phyloP scores from a whole-genome alignment of 2,329 filamentous ascomycete species.

The Camillea tinctor region DNA sequence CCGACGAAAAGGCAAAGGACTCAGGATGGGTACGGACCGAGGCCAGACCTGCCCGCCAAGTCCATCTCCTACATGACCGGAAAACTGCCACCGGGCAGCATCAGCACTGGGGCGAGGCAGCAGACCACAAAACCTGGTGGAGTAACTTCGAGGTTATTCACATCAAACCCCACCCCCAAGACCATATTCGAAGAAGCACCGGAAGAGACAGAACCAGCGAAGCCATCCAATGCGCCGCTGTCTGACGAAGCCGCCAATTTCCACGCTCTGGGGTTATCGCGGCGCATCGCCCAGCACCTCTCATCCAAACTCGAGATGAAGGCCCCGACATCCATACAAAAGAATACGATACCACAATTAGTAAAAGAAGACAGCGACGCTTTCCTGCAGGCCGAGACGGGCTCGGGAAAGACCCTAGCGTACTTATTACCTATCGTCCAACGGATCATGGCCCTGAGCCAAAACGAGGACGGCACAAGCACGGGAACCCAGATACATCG shows the following conservation, averaged over 20 bases:
- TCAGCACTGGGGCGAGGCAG: constrained; percentile 24
- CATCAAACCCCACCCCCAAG: constrained; percentile 76
- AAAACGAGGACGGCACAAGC: constrained; percentile 45
- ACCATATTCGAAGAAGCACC: constrained; percentile 55
- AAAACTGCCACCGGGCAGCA: constrained; percentile 37
- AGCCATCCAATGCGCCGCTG: constrained; percentile 88
- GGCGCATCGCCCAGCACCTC: constrained; percentile 77
- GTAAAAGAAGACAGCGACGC: constrained; percentile 81
- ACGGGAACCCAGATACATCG: constrained; percentile 65
- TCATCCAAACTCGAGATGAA: constrained; percentile 83
- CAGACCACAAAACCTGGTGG: constrained; percentile 26
- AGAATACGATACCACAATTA: constrained; percentile 79
- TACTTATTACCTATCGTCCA: constrained; percentile 93
- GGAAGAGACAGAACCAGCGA: constrained; percentile 53
- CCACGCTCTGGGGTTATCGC: constrained; percentile 78
- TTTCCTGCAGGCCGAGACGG: constrained; percentile 95
- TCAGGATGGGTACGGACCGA: constrained; percentile 9
- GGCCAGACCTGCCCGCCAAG: constrained; percentile 16
- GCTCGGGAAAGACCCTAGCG: constrained; percentile 95
- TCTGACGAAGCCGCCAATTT: constrained; percentile 83
- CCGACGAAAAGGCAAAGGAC: constrained; percentile 48
- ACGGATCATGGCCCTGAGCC: constrained; percentile 74
- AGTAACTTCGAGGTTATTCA: constrained; percentile 88
- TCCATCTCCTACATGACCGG: constrained; percentile 35
- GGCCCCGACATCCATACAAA: constrained; percentile 91